Evolutionary conservation across 2,329 filamentous ascomycete species (phyloP).

Genomic region (Beauveria asiatica): DNA sequence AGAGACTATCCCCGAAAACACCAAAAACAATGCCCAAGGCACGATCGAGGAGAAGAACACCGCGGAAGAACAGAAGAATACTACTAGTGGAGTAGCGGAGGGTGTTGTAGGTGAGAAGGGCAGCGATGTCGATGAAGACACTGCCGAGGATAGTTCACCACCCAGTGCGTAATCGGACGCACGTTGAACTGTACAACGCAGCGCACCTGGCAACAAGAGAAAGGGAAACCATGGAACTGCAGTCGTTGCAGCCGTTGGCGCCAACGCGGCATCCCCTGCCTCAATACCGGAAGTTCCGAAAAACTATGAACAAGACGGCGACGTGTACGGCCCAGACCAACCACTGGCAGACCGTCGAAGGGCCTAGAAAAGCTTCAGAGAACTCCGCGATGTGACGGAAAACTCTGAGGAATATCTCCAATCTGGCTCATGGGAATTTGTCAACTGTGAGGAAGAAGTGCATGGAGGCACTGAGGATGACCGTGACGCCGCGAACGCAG

Average conservation of each 20-base stretch:
- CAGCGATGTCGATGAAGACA: no score
- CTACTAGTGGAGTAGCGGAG: no score
- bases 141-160: no score
- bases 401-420: constrained; percentile 66
- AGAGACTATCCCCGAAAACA: no score
- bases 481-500: no score
- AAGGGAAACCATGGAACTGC: neutral
- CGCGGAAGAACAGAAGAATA: no score
- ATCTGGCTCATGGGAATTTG: constrained; percentile 53
- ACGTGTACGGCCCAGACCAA: constrained; percentile 76
- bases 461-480: no score
- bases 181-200: constrained; percentile 5
- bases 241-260: constrained; percentile 18
- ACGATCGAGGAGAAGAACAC: no score
- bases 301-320: constrained; percentile 19
- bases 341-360: constrained; percentile 62
- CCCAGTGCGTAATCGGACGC: neutral
- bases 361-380: constrained; percentile 61
- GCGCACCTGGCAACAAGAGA: constrained; percentile 26
- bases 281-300: constrained; percentile 14
- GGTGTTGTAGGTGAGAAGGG: no score
- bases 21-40: no score
- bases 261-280: neutral
- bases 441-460: no score
- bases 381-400: constrained; percentile 54